phyloP scores from a whole-genome alignment of 2,329 filamentous ascomycete genomes.

The Cladosporium sp. region DNA sequence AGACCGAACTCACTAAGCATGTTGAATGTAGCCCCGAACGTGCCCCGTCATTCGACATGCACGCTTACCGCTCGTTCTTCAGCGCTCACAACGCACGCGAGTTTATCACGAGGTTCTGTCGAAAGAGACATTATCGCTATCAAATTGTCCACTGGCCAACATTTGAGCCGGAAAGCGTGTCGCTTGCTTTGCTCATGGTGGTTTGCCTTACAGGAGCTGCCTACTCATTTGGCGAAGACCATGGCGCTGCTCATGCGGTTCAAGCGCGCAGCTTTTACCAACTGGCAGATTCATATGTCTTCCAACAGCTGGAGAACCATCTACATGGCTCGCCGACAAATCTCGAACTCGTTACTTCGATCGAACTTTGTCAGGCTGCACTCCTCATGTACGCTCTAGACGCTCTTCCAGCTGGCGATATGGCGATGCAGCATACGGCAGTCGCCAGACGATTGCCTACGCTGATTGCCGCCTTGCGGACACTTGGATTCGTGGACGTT shows the following conservation, averaged over 20 bases:
- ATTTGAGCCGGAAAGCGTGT: background rate
- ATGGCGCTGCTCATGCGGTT: background rate
- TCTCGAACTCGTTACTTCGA: background rate
- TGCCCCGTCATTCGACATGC: background rate
- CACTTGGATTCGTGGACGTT: background rate
- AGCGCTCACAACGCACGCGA: background rate
- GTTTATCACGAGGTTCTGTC: slow-evolving; percentile 17
- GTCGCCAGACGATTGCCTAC: slow-evolving; percentile 15
- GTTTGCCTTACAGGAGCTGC: slow-evolving; percentile 19
- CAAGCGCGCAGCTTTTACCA: slow-evolving; percentile 17
- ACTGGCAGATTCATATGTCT: slow-evolving; percentile 16
- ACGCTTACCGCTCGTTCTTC: slow-evolving; percentile 8
- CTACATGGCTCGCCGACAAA: background rate
- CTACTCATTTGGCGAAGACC: background rate
- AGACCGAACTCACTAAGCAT: background rate
- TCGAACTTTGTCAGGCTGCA: slow-evolving; percentile 20
- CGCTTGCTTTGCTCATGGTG: slow-evolving; percentile 19
- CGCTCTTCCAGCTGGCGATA: slow-evolving; percentile 3
- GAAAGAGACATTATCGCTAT: slow-evolving; percentile 22
- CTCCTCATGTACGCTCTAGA: slow-evolving; percentile 21
- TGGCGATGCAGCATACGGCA: slow-evolving; percentile 12
- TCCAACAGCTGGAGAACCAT: background rate
- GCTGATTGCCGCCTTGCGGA: slow-evolving; percentile 16
- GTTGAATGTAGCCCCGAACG: background rate
- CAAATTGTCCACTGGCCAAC: slow-evolving; percentile 23